Conservation (phyloP, 768 basidiomycete species). For the Vishniacozyma victoriae region DNA sequence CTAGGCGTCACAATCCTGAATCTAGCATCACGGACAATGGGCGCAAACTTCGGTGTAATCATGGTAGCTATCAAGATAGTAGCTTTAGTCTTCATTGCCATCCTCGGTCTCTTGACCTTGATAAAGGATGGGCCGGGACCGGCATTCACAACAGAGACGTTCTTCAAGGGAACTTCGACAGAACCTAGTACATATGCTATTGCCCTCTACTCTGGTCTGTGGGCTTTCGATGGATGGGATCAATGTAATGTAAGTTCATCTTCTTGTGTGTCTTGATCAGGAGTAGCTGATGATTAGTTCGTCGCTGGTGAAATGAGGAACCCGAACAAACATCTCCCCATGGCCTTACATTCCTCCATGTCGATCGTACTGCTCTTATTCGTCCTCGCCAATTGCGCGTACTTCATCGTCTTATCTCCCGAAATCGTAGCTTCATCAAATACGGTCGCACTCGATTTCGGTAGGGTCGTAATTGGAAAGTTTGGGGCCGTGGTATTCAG, state of each 20-base stretch:
- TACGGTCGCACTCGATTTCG: constrained; percentile 68
- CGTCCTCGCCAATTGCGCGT: constrained; percentile 74
- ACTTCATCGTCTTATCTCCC: constrained; percentile 76
- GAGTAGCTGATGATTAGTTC: constrained; percentile 50
- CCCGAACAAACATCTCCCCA: constrained; percentile 77
- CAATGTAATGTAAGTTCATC: constrained; percentile 53
- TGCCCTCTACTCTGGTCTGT: constrained; percentile 90
- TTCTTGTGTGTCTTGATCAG: too few relatives aligned
- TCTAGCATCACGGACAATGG: constrained; percentile 67
- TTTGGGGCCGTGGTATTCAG: constrained; percentile 84
- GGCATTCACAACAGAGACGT: constrained; percentile 48
- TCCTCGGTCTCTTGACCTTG: constrained; percentile 67
- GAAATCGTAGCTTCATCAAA: constrained; percentile 43
- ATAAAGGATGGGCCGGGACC: constrained; percentile 26
- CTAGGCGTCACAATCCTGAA: constrained; percentile 69
- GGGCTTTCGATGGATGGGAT: constrained; percentile 96
- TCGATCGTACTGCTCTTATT: constrained; percentile 67
- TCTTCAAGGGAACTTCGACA: constrained; percentile 66
- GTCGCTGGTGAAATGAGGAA: constrained; percentile 82
- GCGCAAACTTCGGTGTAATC: constrained; percentile 74
- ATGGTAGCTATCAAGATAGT: constrained; percentile 70
- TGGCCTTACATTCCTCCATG: constrained; percentile 89
- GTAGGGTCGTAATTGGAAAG: constrained; percentile 74
- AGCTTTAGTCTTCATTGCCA: constrained; percentile 55
- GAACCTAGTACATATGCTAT: constrained; percentile 82